Conservation (phyloP, 768 basidiomycete species). For the Mycena albidolilacea region DNA sequence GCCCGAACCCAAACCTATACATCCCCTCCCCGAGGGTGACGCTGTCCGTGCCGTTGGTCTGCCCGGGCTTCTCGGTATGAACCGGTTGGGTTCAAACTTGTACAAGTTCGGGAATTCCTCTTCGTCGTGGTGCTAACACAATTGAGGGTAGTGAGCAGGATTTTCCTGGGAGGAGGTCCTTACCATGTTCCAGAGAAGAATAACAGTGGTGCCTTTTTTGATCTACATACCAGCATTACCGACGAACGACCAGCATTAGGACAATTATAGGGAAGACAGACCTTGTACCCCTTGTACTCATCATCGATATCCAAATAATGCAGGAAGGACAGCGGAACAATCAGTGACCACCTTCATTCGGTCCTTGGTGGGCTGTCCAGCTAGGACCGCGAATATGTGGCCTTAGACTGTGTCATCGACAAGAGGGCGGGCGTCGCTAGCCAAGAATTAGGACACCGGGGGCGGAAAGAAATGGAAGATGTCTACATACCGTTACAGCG, state of each 20-base stretch:
- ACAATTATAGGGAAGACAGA: background rate
- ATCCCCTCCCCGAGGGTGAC: background rate
- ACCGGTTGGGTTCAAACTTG: background rate
- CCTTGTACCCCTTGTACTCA: background rate
- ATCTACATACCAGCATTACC: background rate
- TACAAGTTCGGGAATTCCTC: slow-evolving; percentile 8
- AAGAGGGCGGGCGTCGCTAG: background rate
- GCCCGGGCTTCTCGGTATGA: background rate
- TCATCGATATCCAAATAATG: background rate
- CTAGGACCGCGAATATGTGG: background rate
- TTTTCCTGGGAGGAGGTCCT: too few species aligned
- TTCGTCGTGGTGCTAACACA: slow-evolving; percentile 15
- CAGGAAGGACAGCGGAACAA: background rate
- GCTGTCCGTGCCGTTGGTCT: too few species aligned
- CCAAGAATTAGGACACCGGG: background rate
- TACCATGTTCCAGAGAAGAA: too few species aligned
- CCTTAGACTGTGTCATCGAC: background rate
- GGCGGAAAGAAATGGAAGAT: background rate
- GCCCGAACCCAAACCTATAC: slow-evolving; percentile 10
- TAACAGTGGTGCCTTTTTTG: slow-evolving; percentile 13
- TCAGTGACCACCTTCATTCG: background rate
- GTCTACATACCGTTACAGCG: background rate
- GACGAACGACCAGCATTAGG: too few species aligned
- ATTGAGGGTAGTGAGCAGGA: too few species aligned
- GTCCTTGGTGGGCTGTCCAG: background rate